Evolutionary conservation across 208 protist species (phyloP).

Genomic region (Wallacemonas collosoma): DNA sequence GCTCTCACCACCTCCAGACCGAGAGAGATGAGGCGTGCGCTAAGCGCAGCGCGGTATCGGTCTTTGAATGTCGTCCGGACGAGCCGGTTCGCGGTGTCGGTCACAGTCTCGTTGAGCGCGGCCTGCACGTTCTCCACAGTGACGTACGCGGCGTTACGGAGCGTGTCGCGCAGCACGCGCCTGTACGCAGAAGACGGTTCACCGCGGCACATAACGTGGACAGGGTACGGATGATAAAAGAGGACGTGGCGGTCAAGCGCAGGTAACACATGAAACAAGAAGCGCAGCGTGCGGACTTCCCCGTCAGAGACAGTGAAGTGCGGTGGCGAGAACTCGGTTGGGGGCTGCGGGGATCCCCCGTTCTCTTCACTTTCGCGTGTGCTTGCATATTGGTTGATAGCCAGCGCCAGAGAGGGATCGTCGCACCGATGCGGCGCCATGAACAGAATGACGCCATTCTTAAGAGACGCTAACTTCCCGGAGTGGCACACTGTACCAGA

Average conservation of each 20-base stretch:
- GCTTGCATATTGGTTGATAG: not conserved
- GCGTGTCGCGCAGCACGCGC: conserved; percentile 14
- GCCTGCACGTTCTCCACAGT: conserved; percentile 39
- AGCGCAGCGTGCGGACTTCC: conserved; percentile 12
- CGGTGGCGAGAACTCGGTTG: conserved; percentile 1
- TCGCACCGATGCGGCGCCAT: conserved; percentile 20
- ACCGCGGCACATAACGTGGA: conserved; percentile 56
- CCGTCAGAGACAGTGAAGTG: not conserved
- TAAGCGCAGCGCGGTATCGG: not conserved
- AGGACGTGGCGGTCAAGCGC: conserved; percentile 37
- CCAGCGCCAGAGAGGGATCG: not conserved
- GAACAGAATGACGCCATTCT: conserved; percentile 25
- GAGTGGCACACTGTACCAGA: not conserved
- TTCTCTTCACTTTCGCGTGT: not conserved
- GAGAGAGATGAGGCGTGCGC: not conserved
- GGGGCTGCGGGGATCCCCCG: not conserved
- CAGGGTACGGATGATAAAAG: conserved; percentile 36
- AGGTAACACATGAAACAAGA: conserved; percentile 27
- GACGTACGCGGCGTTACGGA: conserved; percentile 27
- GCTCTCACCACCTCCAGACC: no score
- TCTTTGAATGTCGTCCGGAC: not conserved
- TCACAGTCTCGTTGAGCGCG: conserved; percentile 16
- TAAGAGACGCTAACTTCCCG: not conserved
- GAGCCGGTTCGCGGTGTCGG: not conserved
- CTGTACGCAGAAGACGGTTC: conserved; percentile 20